Base-by-base conservation (phyloP, 805 yeast genomes). In the Clavispora carvajalis region DNA sequence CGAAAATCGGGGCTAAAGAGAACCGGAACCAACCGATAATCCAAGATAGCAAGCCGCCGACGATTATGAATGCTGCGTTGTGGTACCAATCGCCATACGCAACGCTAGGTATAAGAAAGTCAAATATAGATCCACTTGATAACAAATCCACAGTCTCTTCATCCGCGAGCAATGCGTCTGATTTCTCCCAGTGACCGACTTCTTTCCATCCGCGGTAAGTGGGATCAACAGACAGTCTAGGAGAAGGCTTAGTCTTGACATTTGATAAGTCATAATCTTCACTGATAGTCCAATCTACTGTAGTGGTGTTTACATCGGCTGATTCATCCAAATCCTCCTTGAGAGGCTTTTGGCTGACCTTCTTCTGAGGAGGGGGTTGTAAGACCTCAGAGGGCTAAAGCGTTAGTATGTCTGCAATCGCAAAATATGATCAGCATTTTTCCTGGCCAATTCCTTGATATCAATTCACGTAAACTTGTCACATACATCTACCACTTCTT, bases 61-160 rank as follows among this genome's bases (percentile, higher is more conserved):
- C 59, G 22, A 84, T 69, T 43, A 88, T 66, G 26, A 81, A 72
- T 0, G 77, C 96, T n/a, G 82, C 81, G 38, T 83, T 82, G 60
- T 93, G 98, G 58, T 83, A 93, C 99, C 99, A 93, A 58, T 93
- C 98, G 39, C 99, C 99, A 53, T 85, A 86, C 12, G 79, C 75
- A 26, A 65, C 70, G 22, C 86, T 83, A 7, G 95, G 95, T 39
- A 93, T 65, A 53, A 82, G 76, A 43, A 77, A 73, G 54, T 89
- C 96, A 43, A 90, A 67, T 25, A 85, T 54, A 0, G 97, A 86
- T 16, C 88, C 80, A 18, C 77, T 74, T 18, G 82, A 73, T 43
- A 80, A 63, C 51, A 89, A 67, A 59, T 89, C 96, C 47, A 76
- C 72, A 41, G 80, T 67, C 52, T 82, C 85, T 58, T 87, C 95